Evolutionary conservation across 148 eudicot genomes (phyloP).

Genomic region (Arbutus unedo): DNA sequence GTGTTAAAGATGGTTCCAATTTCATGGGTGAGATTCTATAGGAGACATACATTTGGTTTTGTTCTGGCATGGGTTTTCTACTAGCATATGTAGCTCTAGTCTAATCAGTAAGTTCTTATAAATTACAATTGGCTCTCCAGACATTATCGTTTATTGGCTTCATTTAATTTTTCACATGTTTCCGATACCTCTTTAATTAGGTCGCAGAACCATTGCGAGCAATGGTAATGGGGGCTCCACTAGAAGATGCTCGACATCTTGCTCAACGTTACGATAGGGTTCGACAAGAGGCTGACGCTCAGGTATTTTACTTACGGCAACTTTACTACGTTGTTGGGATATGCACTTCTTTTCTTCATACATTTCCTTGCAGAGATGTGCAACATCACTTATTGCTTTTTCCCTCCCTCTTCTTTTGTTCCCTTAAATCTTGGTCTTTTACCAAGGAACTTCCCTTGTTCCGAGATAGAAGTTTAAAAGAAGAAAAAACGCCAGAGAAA

Average conservation of each 20-base stretch:
- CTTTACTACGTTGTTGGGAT: constrained; percentile 2
- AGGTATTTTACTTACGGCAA: constrained; percentile 43
- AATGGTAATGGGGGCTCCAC: constrained; percentile 99
- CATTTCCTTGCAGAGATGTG: not conserved
- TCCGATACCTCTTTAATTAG: constrained; percentile 27
- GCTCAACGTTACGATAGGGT: constrained; percentile 93
- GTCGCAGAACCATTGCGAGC: constrained; percentile 97
- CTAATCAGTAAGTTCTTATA: not conserved
- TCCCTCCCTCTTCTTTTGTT: not conserved
- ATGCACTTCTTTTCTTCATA: not conserved
- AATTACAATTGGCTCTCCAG: not conserved
- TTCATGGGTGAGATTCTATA: not conserved
- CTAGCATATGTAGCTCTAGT: constrained; percentile 11
- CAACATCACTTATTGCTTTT: not conserved
- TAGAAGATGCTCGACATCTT: constrained; percentile 98
- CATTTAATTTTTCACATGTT: not conserved
- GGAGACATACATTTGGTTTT: not conserved
- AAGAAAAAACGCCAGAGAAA: not conserved
- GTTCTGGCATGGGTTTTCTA: constrained; percentile 3
- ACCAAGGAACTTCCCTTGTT: too few relatives aligned
- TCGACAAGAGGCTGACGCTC: constrained; percentile 99
- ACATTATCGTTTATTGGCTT: not conserved
- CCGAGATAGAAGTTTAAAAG: too few relatives aligned
- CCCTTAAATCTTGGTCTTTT: not conserved
- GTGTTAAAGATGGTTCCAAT: not conserved